Evolutionary conservation across 208 protist genomes (phyloP).

Genomic region (Phytomonas sp.): DNA sequence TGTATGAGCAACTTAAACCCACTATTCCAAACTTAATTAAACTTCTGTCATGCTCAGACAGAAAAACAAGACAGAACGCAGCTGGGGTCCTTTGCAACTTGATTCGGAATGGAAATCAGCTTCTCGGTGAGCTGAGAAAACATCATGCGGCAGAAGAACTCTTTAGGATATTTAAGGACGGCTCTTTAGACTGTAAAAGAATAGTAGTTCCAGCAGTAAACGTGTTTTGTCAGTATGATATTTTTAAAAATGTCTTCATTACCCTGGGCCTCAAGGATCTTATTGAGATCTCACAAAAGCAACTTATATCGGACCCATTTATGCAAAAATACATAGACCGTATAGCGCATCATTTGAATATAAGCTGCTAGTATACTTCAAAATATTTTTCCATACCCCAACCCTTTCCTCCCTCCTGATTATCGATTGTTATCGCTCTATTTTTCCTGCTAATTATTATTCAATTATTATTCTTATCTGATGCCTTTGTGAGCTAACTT

Average conservation of each 20-base stretch:
- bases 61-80: slow-evolving; percentile 93
- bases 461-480: not conserved
- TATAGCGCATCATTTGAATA: slow-evolving; percentile 8
- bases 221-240: slow-evolving; percentile 83
- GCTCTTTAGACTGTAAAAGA: slow-evolving; percentile 53
- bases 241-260: slow-evolving; percentile 63
- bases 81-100: slow-evolving; percentile 93
- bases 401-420: not conserved
- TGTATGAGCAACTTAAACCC: slow-evolving; percentile 73
- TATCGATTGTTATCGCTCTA: not conserved
- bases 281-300: slow-evolving; percentile 52
- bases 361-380: not conserved
- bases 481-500: not conserved
- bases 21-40: slow-evolving; percentile 73
- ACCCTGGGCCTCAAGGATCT: slow-evolving; percentile 35
- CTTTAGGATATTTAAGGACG: slow-evolving; percentile 64
- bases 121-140: slow-evolving; percentile 51
- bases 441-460: not conserved
- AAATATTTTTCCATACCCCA: not conserved
- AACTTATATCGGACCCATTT: slow-evolving; percentile 33
- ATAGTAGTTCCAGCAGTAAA: slow-evolving; percentile 86
- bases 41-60: slow-evolving; percentile 70
- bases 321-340: slow-evolving; percentile 61
- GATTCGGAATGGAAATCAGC: slow-evolving; percentile 83
- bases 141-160: slow-evolving; percentile 70